Conservation (phyloP, 2,329 filamentous ascomycete species). For the Rachicladosporium sp. region DNA sequence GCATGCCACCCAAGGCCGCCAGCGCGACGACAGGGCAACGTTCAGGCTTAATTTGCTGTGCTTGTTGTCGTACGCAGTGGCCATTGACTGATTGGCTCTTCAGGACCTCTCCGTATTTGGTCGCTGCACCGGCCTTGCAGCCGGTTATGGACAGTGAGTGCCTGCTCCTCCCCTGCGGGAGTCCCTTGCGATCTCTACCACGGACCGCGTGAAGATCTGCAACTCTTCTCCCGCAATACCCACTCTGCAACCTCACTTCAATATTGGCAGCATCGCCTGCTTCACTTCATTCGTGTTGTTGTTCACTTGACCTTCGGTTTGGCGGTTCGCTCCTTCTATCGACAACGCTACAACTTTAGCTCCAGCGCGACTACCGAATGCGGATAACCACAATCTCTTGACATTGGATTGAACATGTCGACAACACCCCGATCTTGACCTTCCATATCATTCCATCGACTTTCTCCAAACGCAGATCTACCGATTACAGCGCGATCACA, state of each 20-base stretch:
- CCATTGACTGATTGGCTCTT: constrained; percentile 3
- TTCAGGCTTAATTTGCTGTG: no score
- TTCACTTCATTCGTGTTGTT: constrained; percentile 3
- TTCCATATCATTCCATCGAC: constrained; percentile 1
- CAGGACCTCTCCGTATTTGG: constrained; percentile 4
- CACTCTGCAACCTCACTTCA: background rate
- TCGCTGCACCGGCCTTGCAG: constrained; percentile 6
- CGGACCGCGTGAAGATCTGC: background rate
- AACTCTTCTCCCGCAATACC: constrained; percentile 3
- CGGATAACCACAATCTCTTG: no score
- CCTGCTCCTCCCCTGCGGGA: background rate
- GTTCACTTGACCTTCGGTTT: background rate
- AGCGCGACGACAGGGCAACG: no score
- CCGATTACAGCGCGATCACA: constrained; percentile 1
- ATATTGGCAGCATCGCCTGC: background rate
- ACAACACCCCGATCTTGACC: constrained; percentile 3
- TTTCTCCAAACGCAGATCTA: background rate
- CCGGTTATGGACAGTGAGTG: background rate
- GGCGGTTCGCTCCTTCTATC: background rate
- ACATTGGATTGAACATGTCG: constrained; percentile 2
- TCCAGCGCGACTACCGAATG: background rate
- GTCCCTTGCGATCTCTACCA: background rate
- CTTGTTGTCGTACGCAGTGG: no score
- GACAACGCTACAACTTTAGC: background rate
- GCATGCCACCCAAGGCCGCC: no score